Conservation (phyloP, 768 basidiomycete species). For the Leccinum sublutescens region DNA sequence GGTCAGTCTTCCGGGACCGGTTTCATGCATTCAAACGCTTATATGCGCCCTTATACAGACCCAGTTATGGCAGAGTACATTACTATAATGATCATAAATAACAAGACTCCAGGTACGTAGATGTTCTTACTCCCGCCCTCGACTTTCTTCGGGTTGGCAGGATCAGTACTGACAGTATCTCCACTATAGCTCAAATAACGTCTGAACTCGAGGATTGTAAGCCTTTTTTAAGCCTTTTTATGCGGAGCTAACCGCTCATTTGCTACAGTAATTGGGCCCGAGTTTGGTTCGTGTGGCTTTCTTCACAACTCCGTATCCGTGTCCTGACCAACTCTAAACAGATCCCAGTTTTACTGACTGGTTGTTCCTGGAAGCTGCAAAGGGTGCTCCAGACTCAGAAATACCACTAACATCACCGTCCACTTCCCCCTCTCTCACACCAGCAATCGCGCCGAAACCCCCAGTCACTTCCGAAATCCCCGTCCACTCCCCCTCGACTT, state of each 20-base stretch:
- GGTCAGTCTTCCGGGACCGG: slow-evolving; percentile 42
- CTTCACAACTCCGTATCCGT: neutral
- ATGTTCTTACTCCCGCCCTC: neutral
- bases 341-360: slow-evolving; percentile 86
- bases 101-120: slow-evolving; percentile 71
- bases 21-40: slow-evolving; percentile 11
- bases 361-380: slow-evolving; percentile 80
- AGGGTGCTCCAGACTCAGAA: slow-evolving; percentile 58
- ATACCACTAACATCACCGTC: slow-evolving; percentile 34
- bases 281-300: slow-evolving; percentile 57
- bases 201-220: slow-evolving; percentile 80
- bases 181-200: slow-evolving; percentile 72
- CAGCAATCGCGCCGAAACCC: slow-evolving; percentile 26
- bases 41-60: slow-evolving; percentile 42
- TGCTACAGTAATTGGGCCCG: slow-evolving; percentile 65
- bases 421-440: slow-evolving; percentile 21
- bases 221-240: slow-evolving; percentile 7
- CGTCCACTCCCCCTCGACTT: slow-evolving; percentile 19
- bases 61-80: slow-evolving; percentile 94
- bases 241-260: slow-evolving; percentile 13
- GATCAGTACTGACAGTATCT: slow-evolving; percentile 9
- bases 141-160: neutral
- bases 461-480: slow-evolving; percentile 31
- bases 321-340: slow-evolving; percentile 28
- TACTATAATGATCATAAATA: slow-evolving; percentile 93